phyloP scores from a whole-genome alignment of 2,329 filamentous ascomycete species.

The Pseudopyricularia javanii region DNA sequence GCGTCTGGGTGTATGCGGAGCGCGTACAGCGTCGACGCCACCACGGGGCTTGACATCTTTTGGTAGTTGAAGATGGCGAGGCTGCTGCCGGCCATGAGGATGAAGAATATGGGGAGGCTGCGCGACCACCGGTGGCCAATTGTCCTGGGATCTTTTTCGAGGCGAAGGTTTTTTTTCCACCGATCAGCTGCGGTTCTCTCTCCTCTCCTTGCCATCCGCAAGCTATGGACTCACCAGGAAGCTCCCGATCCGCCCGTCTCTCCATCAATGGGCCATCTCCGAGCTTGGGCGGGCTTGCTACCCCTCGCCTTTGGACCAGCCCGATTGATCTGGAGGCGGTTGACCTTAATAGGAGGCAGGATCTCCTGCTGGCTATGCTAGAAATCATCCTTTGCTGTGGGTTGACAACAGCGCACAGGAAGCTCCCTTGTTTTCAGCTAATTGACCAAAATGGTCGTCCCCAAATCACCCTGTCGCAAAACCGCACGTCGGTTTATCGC shows the following conservation, averaged over 20 bases:
- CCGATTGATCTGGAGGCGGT: background rate
- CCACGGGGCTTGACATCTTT: slow-evolving; percentile 75
- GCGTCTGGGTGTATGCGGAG: slow-evolving; percentile 69
- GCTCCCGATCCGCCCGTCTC: slow-evolving; percentile 51
- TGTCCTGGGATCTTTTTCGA: background rate
- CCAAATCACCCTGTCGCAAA: no score
- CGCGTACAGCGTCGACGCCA: slow-evolving; percentile 83
- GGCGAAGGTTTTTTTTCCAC: background rate
- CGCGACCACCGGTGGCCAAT: slow-evolving; percentile 42
- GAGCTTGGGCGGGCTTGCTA: slow-evolving; percentile 42
- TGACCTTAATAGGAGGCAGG: slow-evolving; percentile 5
- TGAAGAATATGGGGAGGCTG: slow-evolving; percentile 70
- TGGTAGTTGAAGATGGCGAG: slow-evolving; percentile 99
- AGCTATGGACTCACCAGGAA: slow-evolving; percentile 43
- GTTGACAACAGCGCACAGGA: background rate
- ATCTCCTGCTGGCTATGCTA: slow-evolving; percentile 4
- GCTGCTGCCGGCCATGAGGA: slow-evolving; percentile 56
- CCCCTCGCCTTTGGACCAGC: slow-evolving; percentile 24
- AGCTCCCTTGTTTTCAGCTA: no score
- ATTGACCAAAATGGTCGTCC: no score
- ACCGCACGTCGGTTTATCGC: no score
- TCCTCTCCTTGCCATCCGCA: background rate
- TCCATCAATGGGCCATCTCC: slow-evolving; percentile 54
- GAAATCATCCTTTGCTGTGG: slow-evolving; percentile 7
- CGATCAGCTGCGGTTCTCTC: background rate